Evolutionary conservation across 208 protist genomes (phyloP).

Genomic region (Herpetomonas samuelpessoai): DNA sequence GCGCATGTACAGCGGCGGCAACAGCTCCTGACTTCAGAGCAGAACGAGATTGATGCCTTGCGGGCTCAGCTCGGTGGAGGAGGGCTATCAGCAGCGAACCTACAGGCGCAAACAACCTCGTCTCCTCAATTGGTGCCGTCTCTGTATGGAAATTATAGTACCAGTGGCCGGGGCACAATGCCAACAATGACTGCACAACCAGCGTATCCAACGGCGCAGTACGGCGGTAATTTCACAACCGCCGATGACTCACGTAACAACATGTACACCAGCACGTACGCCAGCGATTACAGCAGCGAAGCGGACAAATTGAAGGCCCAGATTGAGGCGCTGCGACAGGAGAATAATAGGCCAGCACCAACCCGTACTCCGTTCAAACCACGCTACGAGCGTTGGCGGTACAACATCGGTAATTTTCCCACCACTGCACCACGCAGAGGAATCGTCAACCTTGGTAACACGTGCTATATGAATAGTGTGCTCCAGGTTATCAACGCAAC

Average conservation of each 20-base stretch:
- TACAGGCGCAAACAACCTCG: background rate
- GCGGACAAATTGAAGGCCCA: background rate
- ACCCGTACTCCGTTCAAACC: background rate
- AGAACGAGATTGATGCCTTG: slow-evolving; percentile 15
- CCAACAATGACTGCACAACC: background rate
- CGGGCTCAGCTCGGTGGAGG: slow-evolving; percentile 13
- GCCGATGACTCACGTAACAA: background rate
- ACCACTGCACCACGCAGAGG: slow-evolving; percentile 40
- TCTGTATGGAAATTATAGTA: too few species aligned
- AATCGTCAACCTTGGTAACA: slow-evolving; percentile 92
- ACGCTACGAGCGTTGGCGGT: slow-evolving; percentile 28
- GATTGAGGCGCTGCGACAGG: background rate
- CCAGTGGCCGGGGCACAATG: too few species aligned
- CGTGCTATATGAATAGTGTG: slow-evolving; percentile 92
- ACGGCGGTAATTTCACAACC: background rate
- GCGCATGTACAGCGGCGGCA: slow-evolving; percentile 13
- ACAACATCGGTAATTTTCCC: slow-evolving; percentile 18
- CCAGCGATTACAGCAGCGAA: background rate
- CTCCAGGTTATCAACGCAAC: slow-evolving; percentile 84
- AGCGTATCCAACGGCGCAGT: background rate
- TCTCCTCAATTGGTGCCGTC: background rate
- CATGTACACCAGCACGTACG: background rate
- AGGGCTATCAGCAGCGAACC: too few species aligned
- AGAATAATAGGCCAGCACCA: slow-evolving; percentile 3
- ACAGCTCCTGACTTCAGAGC: slow-evolving; percentile 25